A percentile compares a stretch with the other conserved stretches of the same genome.
These are phyloP conservation scores for Debaryomyces coudertii DNA, from an alignment of 1,139 yeast species.

Conservation along the genomic window DNA sequence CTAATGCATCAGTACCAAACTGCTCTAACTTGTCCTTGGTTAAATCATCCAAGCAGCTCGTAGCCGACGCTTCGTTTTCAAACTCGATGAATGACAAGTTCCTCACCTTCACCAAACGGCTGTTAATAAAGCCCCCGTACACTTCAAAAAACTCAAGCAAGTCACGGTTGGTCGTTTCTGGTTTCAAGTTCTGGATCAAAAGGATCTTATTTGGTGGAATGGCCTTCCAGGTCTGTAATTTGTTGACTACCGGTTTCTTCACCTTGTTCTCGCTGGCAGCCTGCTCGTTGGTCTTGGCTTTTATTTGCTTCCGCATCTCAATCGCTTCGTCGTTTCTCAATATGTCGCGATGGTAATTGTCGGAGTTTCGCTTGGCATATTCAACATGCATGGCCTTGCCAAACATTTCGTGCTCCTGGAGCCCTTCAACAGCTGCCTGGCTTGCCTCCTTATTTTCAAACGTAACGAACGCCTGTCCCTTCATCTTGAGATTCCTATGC, in stretches of 20 bases:
- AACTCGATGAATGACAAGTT: constrained; percentile 84
- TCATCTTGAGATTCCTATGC: constrained; percentile 61
- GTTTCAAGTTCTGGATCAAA: constrained; percentile 60
- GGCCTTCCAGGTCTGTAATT: constrained; percentile 32
- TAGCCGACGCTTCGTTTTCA: constrained; percentile 46
- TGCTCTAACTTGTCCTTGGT: constrained; percentile 15
- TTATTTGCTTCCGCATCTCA: constrained; percentile 18
- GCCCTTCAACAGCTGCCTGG: constrained; percentile 46
- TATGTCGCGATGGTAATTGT: constrained; percentile 26
- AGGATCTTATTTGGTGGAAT: constrained; percentile 73
- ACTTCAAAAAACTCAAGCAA: constrained; percentile 49
- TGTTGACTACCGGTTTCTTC: constrained; percentile 17
- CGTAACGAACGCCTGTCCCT: constrained; percentile 89
- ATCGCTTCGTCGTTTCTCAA: constrained; percentile 20
- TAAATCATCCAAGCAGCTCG: constrained; percentile 24
- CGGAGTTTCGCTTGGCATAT: constrained; percentile 53
- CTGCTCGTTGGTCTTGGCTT: constrained; percentile 15
- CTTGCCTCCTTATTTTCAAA: constrained; percentile 52
- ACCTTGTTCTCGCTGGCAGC: constrained; percentile 15
- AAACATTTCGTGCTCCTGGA: constrained; percentile 50
- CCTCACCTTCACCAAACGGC: constrained; percentile 67
- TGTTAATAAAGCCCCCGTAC: constrained; percentile 62
- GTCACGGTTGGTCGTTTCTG: constrained; percentile 37
- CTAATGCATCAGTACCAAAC: constrained; percentile 29
- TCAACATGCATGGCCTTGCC: constrained; percentile 56